Evolutionary conservation across 169 alveolate species (phyloP), one percentile per base, ranked within the genome.

Genomic region (Plasmodium gonderi): DNA sequence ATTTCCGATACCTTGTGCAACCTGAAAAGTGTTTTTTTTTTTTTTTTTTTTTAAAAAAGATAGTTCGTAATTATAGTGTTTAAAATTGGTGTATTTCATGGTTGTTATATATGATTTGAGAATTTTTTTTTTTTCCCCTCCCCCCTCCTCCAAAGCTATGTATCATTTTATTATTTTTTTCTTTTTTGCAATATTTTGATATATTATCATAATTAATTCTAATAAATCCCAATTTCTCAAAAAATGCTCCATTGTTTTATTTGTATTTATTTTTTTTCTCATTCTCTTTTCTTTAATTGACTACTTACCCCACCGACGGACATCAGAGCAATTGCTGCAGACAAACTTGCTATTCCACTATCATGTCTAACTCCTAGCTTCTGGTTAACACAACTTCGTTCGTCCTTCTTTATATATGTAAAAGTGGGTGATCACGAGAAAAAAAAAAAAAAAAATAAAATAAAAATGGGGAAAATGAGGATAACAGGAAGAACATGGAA

Each of bases 1-100:
- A 90, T 95, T 95, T n/a, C 98, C 98, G 40, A 97, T 96, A 72
- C 98, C 98, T 92, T 97, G 98, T 0, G 98, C 98, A 44, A 97
- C 97, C 93, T 87, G 29, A 51, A 51, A 36, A 36, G 29, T 14
- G 2, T 29, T 49, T 49, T 47, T 79, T 79, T 14, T 40, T 6
- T n/a, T 14, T 1, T 29, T 49, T 49, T 47, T 79, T 79, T 14
- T 40, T 6, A 49, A 79, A 79, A 67, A 67, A 51, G 5, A 5
- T 9, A 6, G 42, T 49, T 26, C 6, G 9, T 26, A 14, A 36
- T 8, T 12, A 72, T n/a, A n/a, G n/a, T n/a, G n/a, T n/a, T n/a
- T n/a, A n/a, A n/a, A n/a, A n/a, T n/a, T n/a, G n/a, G n/a, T n/a
- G n/a, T n/a, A n/a, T n/a, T n/a, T n/a, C n/a, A n/a, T n/a, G n/a